These are phyloP conservation scores for Pleurotus salmoneostramineus DNA, from an alignment of 768 basidiomycete species.

Conservation along the genomic window DNA sequence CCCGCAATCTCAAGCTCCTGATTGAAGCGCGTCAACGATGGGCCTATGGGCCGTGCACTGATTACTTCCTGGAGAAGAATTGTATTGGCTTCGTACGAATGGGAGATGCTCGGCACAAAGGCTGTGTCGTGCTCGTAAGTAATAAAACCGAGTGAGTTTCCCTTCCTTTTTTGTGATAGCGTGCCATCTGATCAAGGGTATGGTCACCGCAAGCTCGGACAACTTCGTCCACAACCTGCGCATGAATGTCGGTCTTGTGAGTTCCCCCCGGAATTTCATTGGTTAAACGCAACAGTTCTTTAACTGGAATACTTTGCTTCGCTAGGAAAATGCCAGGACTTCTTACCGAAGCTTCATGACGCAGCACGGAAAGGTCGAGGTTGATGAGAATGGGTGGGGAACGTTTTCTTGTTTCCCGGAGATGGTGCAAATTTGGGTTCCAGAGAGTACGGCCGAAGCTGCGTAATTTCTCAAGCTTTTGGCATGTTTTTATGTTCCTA, in stretches of 20 bases:
- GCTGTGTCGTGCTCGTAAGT: conserved; percentile 72
- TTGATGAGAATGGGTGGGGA: conserved; percentile 61
- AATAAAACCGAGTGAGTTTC: conserved; percentile 42
- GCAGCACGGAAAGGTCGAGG: conserved; percentile 35
- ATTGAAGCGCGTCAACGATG: conserved; percentile 60
- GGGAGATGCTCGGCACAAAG: conserved; percentile 50
- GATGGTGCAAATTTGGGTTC: conserved; percentile 58
- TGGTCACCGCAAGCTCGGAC: conserved; percentile 19
- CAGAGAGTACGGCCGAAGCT: neutral
- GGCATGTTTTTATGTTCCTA: neutral
- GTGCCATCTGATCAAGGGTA: conserved; percentile 4
- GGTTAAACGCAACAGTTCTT: conserved; percentile 5
- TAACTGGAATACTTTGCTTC: neutral
- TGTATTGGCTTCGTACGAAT: conserved; percentile 76
- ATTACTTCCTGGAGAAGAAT: conserved; percentile 56
- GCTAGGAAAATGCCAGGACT: conserved; percentile 30
- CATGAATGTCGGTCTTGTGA: conserved; percentile 65
- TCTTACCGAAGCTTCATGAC: conserved; percentile 49
- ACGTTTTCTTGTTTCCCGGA: conserved; percentile 55
- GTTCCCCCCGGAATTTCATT: conserved; percentile 18
- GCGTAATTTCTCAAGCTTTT: neutral
- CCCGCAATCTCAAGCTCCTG: conserved; percentile 48
- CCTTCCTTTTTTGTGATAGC: neutral
- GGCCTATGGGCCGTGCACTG: conserved; percentile 61
- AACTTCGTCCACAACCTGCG: conserved; percentile 41